phyloP scores from a whole-genome alignment of 306 rosid species.

The Spatholobus suberectus region DNA sequence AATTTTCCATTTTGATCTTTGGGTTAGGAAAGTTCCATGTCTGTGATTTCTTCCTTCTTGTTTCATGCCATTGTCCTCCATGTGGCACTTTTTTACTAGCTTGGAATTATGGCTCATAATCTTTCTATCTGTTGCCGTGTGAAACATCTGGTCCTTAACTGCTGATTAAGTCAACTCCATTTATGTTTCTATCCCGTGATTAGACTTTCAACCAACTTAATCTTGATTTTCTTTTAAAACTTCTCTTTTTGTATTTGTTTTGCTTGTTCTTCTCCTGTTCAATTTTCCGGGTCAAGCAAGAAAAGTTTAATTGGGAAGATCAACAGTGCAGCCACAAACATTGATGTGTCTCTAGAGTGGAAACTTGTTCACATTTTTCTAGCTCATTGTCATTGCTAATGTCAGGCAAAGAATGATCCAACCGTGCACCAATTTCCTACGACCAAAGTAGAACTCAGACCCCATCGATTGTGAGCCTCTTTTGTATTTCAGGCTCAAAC shows the following conservation, averaged over 20 bases:
- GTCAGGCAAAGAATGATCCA: slow-evolving; percentile 19
- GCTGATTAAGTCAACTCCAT: slow-evolving; percentile 50
- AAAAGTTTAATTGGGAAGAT: not conserved
- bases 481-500: not conserved
- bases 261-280: not conserved
- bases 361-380: slow-evolving; percentile 40
- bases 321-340: not conserved
- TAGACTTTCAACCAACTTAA: slow-evolving; percentile 44
- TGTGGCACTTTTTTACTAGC: slow-evolving; percentile 35
- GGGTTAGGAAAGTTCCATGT: slow-evolving; percentile 22
- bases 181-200: slow-evolving; percentile 48
- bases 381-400: not conserved
- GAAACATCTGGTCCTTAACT: slow-evolving; percentile 38
- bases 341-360: slow-evolving; percentile 25
- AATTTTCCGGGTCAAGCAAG: slow-evolving; percentile 48
- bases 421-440: slow-evolving; percentile 19
- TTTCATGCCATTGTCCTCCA: slow-evolving; percentile 31
- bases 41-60: not conserved
- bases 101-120: slow-evolving; percentile 12
- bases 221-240: not conserved
- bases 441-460: slow-evolving; percentile 11
- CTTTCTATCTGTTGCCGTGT: slow-evolving; percentile 47
- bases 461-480: not conserved
- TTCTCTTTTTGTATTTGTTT: not conserved
- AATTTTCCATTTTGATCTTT: slow-evolving; percentile 19